Conservation (phyloP, 1,139 yeast species). For the Saccharomyces hybrid region DNA sequence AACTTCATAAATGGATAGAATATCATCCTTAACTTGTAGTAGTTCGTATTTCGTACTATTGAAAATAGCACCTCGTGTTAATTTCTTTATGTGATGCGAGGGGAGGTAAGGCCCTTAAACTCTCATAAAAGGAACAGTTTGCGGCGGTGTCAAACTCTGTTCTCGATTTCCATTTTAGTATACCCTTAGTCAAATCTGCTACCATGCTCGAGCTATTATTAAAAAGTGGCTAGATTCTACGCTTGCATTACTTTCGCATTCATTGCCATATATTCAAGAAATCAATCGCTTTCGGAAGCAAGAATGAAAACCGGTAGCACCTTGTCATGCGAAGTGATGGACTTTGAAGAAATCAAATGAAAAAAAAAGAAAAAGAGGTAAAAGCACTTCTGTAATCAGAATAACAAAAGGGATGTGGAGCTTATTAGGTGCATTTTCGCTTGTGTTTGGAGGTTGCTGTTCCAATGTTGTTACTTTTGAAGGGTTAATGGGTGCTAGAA, state of each 20-base stretch:
- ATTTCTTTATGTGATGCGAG: conserved; percentile 1
- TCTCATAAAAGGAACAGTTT: background rate
- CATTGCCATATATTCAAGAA: background rate
- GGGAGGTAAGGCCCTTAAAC: background rate
- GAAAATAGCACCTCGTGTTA: conserved; percentile 19
- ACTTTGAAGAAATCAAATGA: background rate
- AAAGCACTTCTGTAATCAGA: background rate
- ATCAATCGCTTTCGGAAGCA: background rate
- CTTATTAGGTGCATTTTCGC: conserved; percentile 20
- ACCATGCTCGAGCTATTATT: background rate
- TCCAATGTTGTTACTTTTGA: conserved; percentile 61
- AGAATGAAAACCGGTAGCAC: background rate
- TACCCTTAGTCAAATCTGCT: background rate
- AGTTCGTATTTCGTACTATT: conserved; percentile 19
- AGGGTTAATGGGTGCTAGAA: conserved; percentile 35
- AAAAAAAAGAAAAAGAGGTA: background rate
- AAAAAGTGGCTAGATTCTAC: background rate
- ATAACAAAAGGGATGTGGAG: background rate
- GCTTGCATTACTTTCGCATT: background rate
- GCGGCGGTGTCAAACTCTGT: background rate
- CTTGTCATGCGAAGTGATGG: background rate
- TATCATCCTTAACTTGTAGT: conserved; percentile 18
- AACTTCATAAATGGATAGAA: conserved; percentile 14
- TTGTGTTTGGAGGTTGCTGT: conserved; percentile 70
- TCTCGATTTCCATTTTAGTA: background rate